Evolutionary conservation across 352 stramenopile species (phyloP), one percentile per base, ranked within the genome.

Genomic region (Pythium periplocum): DNA sequence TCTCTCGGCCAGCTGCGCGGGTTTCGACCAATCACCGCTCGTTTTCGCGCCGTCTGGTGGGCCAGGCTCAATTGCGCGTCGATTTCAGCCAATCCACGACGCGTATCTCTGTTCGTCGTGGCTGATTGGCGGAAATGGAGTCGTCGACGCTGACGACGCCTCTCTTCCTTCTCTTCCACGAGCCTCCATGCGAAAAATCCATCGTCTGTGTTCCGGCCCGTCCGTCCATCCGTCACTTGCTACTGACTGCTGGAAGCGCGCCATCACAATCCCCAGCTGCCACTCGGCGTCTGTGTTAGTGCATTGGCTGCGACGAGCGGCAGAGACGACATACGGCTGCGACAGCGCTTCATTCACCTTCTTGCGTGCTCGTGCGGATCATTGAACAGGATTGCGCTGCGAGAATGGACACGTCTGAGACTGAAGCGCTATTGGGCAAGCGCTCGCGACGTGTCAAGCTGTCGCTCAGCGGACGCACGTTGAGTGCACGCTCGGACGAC

Each of bases 401-500:
- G 17, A 26, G 17, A 26, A 26, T 83, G 66, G 67, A 78, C 40
- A 37, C 68, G 2, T 70, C 53, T 35, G 71, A 83, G 62, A 79
- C 69, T 42, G 64, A 81, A 53, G 67, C 75, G 42, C 60, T 83
- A 57, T 59, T 82, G 48, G 55, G 60, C 60, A 51, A 11, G 17
- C 17, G 17, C 17, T 26, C 17, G 17, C 17, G 59, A 17, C 59
- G 59, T 53, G 59, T 66, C 42, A 52, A 53, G 11, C 35, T 66
- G 31, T 57, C 59, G 33, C 57, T 66, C 42, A 53, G 2, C 30
- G 33, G n/a, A 53, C 52, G 48, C 31, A 59, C 32, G 48, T 30
- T 36, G 40, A 46, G n/a, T 7, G 12, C 4, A 11, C 17, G 17
- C 17, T 26, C 17, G 11, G 12, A 41, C 37, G 45, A 38, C 30